Evolutionary conservation across 108 stramenopile species (phyloP).

Genomic region (Conticribra weissflogii): DNA sequence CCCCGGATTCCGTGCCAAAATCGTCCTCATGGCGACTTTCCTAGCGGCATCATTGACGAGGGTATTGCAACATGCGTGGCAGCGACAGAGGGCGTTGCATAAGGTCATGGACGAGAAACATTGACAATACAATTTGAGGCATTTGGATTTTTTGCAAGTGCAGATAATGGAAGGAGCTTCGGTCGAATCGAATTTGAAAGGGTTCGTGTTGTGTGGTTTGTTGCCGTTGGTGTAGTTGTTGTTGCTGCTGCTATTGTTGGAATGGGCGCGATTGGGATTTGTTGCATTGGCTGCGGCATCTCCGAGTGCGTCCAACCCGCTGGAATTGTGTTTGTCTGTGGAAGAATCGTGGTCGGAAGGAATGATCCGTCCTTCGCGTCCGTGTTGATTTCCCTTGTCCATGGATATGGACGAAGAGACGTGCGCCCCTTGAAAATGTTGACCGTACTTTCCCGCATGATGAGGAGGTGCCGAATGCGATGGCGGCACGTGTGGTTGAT

Average conservation of each 20-base stretch:
- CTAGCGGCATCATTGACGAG: conserved; percentile 60
- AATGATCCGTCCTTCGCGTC: not conserved
- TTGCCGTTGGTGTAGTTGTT: not conserved
- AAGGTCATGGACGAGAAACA: conserved; percentile 88
- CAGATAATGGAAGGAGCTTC: conserved; percentile 62
- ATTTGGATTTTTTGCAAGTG: conserved; percentile 96
- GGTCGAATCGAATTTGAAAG: not conserved
- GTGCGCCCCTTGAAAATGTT: not conserved
- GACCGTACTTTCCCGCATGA: not conserved
- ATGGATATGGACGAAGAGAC: no score
- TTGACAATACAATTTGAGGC: conserved; percentile 98
- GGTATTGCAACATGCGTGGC: conserved; percentile 76
- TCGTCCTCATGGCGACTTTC: conserved; percentile 76
- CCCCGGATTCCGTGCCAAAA: conserved; percentile 82
- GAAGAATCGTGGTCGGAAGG: not conserved
- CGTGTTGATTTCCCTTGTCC: no score
- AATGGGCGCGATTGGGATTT: not conserved
- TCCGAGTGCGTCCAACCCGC: not conserved
- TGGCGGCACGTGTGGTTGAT: no score
- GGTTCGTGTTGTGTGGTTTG: not conserved
- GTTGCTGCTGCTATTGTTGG: conserved; percentile 4
- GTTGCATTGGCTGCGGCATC: not conserved
- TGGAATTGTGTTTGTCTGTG: not conserved
- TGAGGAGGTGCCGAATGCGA: not conserved
- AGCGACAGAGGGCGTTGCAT: conserved; percentile 73